Conservation (phyloP, 2,329 filamentous ascomycete species). For the Paramyrothecium sp. region DNA sequence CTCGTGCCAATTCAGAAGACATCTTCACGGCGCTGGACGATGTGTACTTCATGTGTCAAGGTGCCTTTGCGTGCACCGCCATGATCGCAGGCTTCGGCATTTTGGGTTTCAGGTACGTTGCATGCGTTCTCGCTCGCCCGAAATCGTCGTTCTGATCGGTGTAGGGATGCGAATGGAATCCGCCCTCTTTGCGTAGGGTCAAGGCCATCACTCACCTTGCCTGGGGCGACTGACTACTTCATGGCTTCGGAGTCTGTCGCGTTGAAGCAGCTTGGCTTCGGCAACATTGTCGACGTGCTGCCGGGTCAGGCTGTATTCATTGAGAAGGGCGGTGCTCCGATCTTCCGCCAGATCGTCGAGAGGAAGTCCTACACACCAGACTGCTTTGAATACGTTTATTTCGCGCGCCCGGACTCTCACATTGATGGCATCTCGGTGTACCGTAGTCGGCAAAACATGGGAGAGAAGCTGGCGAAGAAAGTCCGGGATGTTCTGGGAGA, state of each 20-base stretch:
- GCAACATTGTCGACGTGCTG: constrained; percentile 71
- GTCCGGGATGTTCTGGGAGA: constrained; percentile 64
- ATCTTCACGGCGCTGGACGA: constrained; percentile 69
- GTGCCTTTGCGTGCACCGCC: constrained; percentile 76
- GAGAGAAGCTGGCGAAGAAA: constrained; percentile 70
- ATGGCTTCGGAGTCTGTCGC: constrained; percentile 88
- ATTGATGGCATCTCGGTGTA: constrained; percentile 84
- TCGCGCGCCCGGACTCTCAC: constrained; percentile 73
- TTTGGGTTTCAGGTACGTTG: constrained; percentile 65
- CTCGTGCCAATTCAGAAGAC: constrained; percentile 75
- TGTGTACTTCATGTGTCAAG: constrained; percentile 72
- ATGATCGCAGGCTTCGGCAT: constrained; percentile 82
- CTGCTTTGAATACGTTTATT: constrained; percentile 65
- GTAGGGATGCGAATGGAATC: constrained; percentile 58
- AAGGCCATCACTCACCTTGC: constrained; percentile 61
- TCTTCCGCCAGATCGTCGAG: constrained; percentile 72
- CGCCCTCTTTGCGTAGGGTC: constrained; percentile 79
- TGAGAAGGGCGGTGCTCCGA: constrained; percentile 70
- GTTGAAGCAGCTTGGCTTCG: constrained; percentile 77
- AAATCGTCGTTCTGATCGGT: constrained; percentile 19
- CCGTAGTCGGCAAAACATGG: constrained; percentile 77
- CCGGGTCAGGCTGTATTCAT: constrained; percentile 87
- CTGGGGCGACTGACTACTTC: constrained; percentile 77
- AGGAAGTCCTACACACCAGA: constrained; percentile 75
- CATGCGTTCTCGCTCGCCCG: constrained; percentile 35